A percentile compares a stretch with the other conserved stretches of the same genome.
Conservation (phyloP, 768 basidiomycete genomes). For the Clitopilus hobsonii region DNA sequence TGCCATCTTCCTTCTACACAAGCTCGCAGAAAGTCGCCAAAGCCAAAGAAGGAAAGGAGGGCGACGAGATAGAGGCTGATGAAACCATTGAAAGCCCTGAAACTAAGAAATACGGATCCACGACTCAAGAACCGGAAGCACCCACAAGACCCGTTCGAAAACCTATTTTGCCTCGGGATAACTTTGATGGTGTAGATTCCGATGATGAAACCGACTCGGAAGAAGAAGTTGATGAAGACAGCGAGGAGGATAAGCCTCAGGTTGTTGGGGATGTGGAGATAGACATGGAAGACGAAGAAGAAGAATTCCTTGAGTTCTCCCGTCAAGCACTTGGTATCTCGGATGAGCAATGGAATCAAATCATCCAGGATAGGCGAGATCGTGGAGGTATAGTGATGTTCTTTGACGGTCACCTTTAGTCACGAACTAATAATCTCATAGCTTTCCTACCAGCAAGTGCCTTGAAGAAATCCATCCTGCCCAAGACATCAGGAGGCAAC, state of each 20-base stretch:
- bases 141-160: conserved; percentile 53
- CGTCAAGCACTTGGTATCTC: conserved; percentile 86
- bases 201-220: conserved; percentile 83
- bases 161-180: conserved; percentile 77
- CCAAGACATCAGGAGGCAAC: conserved; percentile 3
- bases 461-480: conserved; percentile 12
- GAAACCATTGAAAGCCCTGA: neutral
- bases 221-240: conserved; percentile 48
- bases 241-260: conserved; percentile 79
- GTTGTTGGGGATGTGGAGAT: conserved; percentile 82
- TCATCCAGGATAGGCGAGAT: conserved; percentile 69
- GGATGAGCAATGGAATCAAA: conserved; percentile 87
- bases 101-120: neutral
- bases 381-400: conserved; percentile 71
- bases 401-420: conserved; percentile 3
- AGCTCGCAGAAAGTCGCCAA: conserved; percentile 67
- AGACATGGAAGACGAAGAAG: conserved; percentile 90
- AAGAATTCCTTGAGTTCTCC: conserved; percentile 94
- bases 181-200: conserved; percentile 90
- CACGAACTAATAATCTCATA: conserved; percentile 17
- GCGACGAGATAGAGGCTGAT: conserved; percentile 8
- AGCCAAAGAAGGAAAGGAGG: conserved; percentile 35
- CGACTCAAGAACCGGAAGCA: conserved; percentile 14
- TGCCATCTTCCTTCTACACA: conserved; percentile 65
- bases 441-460: conserved; percentile 56